Evolutionary conservation across 441 rosid species (phyloP), one percentile per base, ranked within the genome.

Genomic region (Brassica balearica): DNA sequence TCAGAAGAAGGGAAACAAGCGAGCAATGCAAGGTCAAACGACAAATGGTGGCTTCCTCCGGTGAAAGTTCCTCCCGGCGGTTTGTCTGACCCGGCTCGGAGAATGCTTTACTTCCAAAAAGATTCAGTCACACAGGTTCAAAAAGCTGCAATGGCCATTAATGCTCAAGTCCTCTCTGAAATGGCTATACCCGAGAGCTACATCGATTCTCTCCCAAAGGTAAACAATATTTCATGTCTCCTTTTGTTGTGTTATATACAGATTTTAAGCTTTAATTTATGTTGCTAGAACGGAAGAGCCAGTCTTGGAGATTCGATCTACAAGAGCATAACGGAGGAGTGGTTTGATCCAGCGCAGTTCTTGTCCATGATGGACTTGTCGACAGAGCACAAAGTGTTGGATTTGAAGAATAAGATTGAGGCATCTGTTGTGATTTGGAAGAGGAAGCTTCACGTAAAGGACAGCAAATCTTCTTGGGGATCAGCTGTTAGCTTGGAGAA

Each of bases 1-100:
- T 89, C 97, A 1, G 96, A 88, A 82, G 91, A 92, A 77, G 92
- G 88, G 29, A 80, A 23, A 48, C 68, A 75, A 56, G 82, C 92
- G 86, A 20, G 56, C 8, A 66, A 41, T 17, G 70, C 25, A 43
- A 84, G 97, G 69, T 83, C 84, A 72, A 96, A 92, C 41, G 96
- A 92, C 15, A 94, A 92, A 77, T 92, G 98, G 98, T 92, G 98
- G 98, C 79, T 94, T 51, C 97, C 98, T 46, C 87, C 90, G 0
- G 85, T 77, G 4, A 92, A 88, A 82, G 94, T 94, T 27, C 97
- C 98, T 9, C 72, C 84, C 3, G 77, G 86, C 23, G 97, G 98
- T 58, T 78, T 94, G 62, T 90, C 98, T 0, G 93, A 92, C 0
- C 46, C 41, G 10, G 15, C 90, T 0, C 84, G 88, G 58, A 92